Conservation (phyloP, 2,329 filamentous ascomycete genomes). For the Colletotrichum sidae region DNA sequence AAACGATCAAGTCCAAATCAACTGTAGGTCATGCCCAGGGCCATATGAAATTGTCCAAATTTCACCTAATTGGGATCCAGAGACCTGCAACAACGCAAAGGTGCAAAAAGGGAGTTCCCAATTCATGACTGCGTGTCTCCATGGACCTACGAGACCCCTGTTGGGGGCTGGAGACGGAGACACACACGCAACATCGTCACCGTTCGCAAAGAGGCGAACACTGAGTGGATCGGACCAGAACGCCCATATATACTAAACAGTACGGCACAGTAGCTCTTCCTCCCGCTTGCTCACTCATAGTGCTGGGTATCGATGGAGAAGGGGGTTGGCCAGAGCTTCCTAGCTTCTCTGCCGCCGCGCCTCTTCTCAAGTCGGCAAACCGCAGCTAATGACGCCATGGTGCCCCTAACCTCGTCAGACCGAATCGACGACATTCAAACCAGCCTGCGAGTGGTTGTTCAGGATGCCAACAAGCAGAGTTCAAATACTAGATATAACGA, state of each 20-base stretch:
- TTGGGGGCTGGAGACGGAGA: slow-evolving; percentile 16
- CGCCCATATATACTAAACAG: slow-evolving; percentile 13
- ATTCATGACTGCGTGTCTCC: neutral
- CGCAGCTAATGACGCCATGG: slow-evolving; percentile 33
- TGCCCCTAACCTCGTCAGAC: neutral
- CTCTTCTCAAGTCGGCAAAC: neutral
- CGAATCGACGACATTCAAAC: too few relatives aligned
- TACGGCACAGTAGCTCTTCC: neutral
- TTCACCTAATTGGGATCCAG: neutral
- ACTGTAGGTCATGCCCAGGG: neutral
- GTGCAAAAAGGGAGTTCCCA: neutral
- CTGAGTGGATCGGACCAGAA: slow-evolving; percentile 26
- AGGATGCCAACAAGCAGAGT: too few relatives aligned
- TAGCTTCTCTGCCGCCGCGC: slow-evolving; percentile 4
- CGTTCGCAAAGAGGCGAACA: slow-evolving; percentile 6
- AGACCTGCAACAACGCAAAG: neutral
- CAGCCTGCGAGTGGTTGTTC: too few relatives aligned
- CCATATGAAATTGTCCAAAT: neutral
- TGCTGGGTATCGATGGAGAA: slow-evolving; percentile 3
- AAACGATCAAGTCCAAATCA: neutral
- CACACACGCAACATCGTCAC: slow-evolving; percentile 20
- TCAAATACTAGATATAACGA: too few relatives aligned
- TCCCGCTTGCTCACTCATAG: neutral
- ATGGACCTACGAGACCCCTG: slow-evolving; percentile 20
- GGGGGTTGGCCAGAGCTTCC: slow-evolving; percentile 15